A percentile compares a stretch with the other conserved stretches of the same genome.
These are phyloP conservation scores for Begonia fuchsioides DNA, from an alignment of 306 rosid genomes.

Conservation along the genomic window DNA sequence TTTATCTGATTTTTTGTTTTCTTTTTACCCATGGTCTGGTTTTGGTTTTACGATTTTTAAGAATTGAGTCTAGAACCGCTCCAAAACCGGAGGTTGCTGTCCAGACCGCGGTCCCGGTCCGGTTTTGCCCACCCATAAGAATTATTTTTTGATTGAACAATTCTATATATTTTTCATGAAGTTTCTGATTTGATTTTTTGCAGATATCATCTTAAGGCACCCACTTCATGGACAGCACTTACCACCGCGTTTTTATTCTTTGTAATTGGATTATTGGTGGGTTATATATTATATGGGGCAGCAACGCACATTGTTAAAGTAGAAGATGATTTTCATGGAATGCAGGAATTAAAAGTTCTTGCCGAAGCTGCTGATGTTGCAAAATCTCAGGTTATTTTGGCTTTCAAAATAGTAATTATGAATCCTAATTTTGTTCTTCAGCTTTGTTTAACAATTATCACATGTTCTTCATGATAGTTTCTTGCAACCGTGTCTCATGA, in stretches of 20 bases:
- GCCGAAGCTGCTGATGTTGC: slow-evolving; percentile 99
- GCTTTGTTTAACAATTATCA: slow-evolving; percentile 11
- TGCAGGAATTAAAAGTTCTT: slow-evolving; percentile 49
- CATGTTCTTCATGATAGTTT: slow-evolving; percentile 37
- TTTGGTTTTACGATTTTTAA: no score
- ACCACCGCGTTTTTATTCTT: slow-evolving; percentile 51
- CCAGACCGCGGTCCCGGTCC: no score
- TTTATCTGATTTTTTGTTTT: no score
- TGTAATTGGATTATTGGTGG: slow-evolving; percentile 66
- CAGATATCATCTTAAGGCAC: slow-evolving; percentile 93
- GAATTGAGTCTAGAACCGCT: no score
- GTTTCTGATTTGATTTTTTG: slow-evolving; percentile 13
- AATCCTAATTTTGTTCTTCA: slow-evolving; percentile 4
- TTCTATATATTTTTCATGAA: not conserved
- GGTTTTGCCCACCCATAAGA: no score
- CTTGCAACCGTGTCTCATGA: slow-evolving; percentile 96
- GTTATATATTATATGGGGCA: slow-evolving; percentile 84
- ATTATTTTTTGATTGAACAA: no score
- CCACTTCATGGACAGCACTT: slow-evolving; percentile 61
- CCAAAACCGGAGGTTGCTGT: no score
- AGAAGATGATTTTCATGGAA: slow-evolving; percentile 52
- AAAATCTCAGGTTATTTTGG: slow-evolving; percentile 61
- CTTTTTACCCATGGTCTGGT: no score
- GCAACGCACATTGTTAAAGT: slow-evolving; percentile 83
- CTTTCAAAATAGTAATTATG: not conserved